Conservation (phyloP, 179 eudicot species). For the Amaranthus tricolor region DNA sequence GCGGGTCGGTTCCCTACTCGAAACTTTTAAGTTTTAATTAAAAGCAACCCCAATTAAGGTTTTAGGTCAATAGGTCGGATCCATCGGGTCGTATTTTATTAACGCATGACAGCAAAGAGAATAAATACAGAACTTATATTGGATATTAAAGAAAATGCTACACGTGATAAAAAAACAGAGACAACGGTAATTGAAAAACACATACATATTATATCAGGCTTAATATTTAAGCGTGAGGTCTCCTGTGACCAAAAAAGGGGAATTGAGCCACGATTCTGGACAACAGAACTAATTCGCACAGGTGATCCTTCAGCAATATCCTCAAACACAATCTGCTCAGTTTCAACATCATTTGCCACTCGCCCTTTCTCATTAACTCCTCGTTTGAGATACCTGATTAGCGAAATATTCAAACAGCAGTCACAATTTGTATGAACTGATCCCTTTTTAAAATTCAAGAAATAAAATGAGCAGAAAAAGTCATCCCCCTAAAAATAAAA, state of each 20-base stretch:
- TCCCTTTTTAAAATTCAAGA: background rate
- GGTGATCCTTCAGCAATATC: constrained; percentile 72
- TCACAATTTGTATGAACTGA: background rate
- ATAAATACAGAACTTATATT: background rate
- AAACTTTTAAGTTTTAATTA: no score
- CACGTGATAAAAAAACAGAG: background rate
- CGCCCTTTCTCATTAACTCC: constrained; percentile 96
- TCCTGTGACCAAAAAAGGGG: constrained; percentile 99
- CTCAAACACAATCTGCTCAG: constrained; percentile 90
- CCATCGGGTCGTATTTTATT: no score
- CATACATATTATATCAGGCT: constrained; percentile 91
- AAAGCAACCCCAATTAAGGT: no score
- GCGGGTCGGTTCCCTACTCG: no score
- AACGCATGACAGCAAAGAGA: background rate
- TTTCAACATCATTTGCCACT: constrained; percentile 98
- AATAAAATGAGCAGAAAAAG: background rate
- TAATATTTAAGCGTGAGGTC: constrained; percentile 85
- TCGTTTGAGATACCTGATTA: constrained; percentile 74
- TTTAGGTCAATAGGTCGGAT: no score
- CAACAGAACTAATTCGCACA: constrained; percentile 72
- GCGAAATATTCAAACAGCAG: background rate
- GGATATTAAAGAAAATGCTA: background rate
- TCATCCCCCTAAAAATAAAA: background rate
- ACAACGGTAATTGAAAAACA: background rate
- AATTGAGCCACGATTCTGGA: constrained; percentile 96